Base-by-base conservation (phyloP, 345 rosid species). In the Hypericum androsaemum region DNA sequence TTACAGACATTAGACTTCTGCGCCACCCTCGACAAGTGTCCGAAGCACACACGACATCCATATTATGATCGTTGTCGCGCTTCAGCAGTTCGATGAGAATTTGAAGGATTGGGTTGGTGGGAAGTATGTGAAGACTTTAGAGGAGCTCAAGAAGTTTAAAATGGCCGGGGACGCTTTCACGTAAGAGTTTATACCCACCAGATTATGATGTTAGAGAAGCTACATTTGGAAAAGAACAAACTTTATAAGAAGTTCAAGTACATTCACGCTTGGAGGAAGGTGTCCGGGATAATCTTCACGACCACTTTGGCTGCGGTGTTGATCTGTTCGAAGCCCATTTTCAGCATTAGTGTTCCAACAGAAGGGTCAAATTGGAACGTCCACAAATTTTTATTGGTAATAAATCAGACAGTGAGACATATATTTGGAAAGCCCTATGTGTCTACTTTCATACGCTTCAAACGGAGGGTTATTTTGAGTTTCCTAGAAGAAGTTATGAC, bases 251-350 rank as follows among this genome's bases (percentile, higher is more conserved):
- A 88, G 73, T 79, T 85, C 8, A 85, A 67, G 47, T 65, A 11
- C 64, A 73, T 78, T 53, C 86, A 75, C 52, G 60, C 83, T 0
- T 92, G 97, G 98, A 72, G 95, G 56, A 92, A 88, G 64, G 88
- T 88, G 47, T 77, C 97, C 0, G 68, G 78, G 32, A 70, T 85
- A 59, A 92, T 92, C 57, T 92, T 92, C 16, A 89, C 73, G 1
- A 84, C 95, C 10, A 79, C 88, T 3, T 88, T 78, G 10, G 87
- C 95, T 11, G 55, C 89, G 1, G 80, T 90, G 7, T 62, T 90
- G 65, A 90, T 90, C 16, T 90, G 96, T 66, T 84, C 98, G 0
- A n/a, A n/a, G n/a, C n/a, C n/a, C n/a, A n/a, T n/a, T n/a, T n/a
- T n/a, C n/a, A n/a, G n/a, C n/a, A n/a, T n/a, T n/a, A n/a, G n/a